Percentiles rank a stretch among this genome's conserved stretches.
phyloP scores from a whole-genome alignment of 2,329 filamentous ascomycete species.

The Pestalotiopsis sp. region DNA sequence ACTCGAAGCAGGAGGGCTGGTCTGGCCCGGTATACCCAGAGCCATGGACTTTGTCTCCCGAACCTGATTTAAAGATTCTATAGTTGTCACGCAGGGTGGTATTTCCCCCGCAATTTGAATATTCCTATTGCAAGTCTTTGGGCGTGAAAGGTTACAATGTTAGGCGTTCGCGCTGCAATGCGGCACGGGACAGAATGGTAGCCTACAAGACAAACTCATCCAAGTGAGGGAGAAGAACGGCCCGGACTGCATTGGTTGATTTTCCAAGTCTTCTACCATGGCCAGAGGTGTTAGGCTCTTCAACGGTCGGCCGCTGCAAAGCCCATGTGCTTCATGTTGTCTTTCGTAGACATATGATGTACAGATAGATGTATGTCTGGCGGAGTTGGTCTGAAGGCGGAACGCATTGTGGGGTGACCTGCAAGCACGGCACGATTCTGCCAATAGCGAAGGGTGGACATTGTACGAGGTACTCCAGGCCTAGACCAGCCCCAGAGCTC shows the following conservation, averaged over 20 bases:
- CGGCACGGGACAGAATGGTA: constrained; percentile 10
- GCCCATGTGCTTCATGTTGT: background rate
- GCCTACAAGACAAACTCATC: background rate
- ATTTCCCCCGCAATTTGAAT: constrained; percentile 7
- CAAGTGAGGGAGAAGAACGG: background rate
- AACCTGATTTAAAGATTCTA: background rate
- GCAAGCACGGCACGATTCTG: constrained; percentile 7
- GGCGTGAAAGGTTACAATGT: background rate
- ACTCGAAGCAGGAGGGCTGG: background rate
- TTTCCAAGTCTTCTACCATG: background rate
- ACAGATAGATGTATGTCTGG: background rate
- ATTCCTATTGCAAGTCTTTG: background rate
- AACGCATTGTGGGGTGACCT: constrained; percentile 1
- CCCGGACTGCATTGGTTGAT: background rate
- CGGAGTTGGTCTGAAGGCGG: background rate
- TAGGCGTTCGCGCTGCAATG: constrained; percentile 3
- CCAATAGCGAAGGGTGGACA: background rate
- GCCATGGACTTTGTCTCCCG: background rate
- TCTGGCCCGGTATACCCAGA: background rate
- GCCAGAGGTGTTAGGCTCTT: background rate
- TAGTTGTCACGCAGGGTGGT: constrained; percentile 3
- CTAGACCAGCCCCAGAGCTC: background rate
- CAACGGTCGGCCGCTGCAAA: background rate
- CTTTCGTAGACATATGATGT: background rate
- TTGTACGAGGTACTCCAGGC: background rate